Percentiles rank a stretch among this genome's conserved stretches.
Evolutionary conservation across 352 stramenopile species (phyloP).

Genomic region (Globisporangium canariense): DNA sequence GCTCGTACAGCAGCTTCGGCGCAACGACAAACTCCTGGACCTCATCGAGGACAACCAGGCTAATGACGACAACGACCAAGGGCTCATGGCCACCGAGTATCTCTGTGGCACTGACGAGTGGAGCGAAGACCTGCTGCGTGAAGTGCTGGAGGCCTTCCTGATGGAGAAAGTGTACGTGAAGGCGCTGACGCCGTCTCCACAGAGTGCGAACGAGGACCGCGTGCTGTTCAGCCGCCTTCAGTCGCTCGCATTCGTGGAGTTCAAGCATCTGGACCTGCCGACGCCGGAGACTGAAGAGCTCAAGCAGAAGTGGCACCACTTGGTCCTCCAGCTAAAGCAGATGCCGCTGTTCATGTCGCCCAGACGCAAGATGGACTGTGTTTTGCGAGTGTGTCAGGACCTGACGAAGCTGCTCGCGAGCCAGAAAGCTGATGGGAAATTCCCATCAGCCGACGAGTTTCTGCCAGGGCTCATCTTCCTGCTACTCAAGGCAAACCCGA

Average conservation of each 20-base stretch:
- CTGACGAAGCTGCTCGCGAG: constrained; percentile 64
- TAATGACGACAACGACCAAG: constrained; percentile 21
- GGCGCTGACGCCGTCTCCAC: constrained; percentile 52
- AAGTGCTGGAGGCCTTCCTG: constrained; percentile 86
- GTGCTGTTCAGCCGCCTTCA: constrained; percentile 56
- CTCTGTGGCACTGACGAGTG: constrained; percentile 32
- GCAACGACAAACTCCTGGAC: constrained; percentile 24
- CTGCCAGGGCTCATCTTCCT: constrained; percentile 90
- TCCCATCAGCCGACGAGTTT: constrained; percentile 90
- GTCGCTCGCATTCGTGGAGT: constrained; percentile 77
- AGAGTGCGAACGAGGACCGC: constrained; percentile 47
- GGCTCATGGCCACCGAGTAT: constrained; percentile 18
- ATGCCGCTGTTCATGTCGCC: constrained; percentile 56
- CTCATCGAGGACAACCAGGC: constrained; percentile 14
- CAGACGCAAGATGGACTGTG: constrained; percentile 83
- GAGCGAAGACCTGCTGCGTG: constrained; percentile 49
- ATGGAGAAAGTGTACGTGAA: constrained; percentile 87
- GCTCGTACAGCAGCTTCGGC: constrained; percentile 56
- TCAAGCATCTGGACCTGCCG: constrained; percentile 85
- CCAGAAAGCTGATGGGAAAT: constrained; percentile 32
- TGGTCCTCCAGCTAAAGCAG: constrained; percentile 43
- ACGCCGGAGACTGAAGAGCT: constrained; percentile 30
- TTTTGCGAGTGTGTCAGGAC: constrained; percentile 70
- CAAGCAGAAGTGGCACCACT: constrained; percentile 32
- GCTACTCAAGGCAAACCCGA: constrained; percentile 82